Conservation (phyloP, 2,329 filamentous ascomycete genomes). For the Periconia macrospinosa region DNA sequence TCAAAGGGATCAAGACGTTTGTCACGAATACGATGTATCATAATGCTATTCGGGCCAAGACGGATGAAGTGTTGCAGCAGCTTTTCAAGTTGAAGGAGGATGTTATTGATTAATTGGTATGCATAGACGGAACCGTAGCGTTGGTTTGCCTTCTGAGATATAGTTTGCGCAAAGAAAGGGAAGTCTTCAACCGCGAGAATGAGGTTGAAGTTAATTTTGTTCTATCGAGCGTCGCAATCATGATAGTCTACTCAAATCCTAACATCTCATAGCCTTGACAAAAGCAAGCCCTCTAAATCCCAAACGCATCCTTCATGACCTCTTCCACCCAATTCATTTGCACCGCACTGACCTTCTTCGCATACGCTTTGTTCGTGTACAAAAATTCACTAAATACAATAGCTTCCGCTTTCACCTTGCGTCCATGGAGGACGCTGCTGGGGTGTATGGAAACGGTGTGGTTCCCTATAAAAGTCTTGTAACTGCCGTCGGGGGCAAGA, state of each 20-base stretch:
- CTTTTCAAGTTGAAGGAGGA: conserved; percentile 78
- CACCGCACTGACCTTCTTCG: conserved; percentile 63
- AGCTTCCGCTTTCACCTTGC: conserved; percentile 62
- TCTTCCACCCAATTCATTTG: conserved; percentile 65
- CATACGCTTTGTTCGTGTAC: conserved; percentile 66
- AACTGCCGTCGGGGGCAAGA: conserved; percentile 62
- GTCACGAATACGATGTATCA: conserved; percentile 89
- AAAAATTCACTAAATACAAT: conserved; percentile 69
- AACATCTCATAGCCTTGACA: not conserved
- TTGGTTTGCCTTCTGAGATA: no score
- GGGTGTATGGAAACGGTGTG: conserved; percentile 66
- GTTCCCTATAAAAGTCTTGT: conserved; percentile 63
- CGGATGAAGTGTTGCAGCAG: conserved; percentile 75
- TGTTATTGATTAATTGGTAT: conserved; percentile 54
- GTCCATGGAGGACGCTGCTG: conserved; percentile 60
- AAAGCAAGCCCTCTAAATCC: not conserved
- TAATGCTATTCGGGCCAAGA: conserved; percentile 72
- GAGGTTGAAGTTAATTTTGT: no score
- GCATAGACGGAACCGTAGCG: no score
- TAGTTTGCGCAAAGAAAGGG: no score
- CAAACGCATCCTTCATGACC: conserved; percentile 35
- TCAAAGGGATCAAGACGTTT: conserved; percentile 77
- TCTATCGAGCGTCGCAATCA: no score
- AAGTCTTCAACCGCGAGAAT: no score
- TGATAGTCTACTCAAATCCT: not conserved